Evolutionary conservation across 139 green algal genomes (phyloP), one percentile per base, ranked within the genome.

Genomic region (Mesotaenium endlicherianum): DNA sequence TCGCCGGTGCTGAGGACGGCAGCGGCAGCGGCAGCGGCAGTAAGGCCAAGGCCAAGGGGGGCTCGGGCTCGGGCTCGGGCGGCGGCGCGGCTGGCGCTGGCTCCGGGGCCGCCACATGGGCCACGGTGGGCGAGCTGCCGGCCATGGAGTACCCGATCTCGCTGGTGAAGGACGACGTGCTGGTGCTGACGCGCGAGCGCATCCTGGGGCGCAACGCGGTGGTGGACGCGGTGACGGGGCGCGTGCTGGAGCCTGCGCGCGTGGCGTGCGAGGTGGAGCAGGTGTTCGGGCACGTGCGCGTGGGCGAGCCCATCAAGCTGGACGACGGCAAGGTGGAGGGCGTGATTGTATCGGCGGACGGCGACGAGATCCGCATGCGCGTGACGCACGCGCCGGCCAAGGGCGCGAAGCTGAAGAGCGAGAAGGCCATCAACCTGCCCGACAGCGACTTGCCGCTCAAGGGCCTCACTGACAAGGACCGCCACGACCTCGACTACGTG

Each of bases 291-390:
- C 39, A 38, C 26, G 43, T 82, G 38, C 74, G 72, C 41, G 47
- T 80, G 1, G 81, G 81, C 38, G 71, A 87, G 45, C 59, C 81
- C 3, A 85, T 87, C 1, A 83, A 83, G 72, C 44, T 87, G 70
- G 81, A 87, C n/a, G 81, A 87, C 59, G 81, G 81, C 20, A 81
- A 82, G 45, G 85, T 87, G 0, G 72, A 87, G 57, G 81, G 81
- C 20, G 53, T 87, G 38, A 85, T 87, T 6, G 42, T 42, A 57
- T 26, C 17, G 26, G 72, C 85, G 43, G n/a, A 36, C 20, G 30
- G 31, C 2, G 69, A 82, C 6, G 55, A 82, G 41, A 57, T 85
- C 2, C 14, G 31, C 0, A 43, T 87, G 55, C 38, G 41, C 6
- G 38, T 87, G 39, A 76, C 47, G 31, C 50, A 40, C 17, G 74